Percentiles rank a stretch among this genome's conserved stretches.
Conservation (phyloP, 805 yeast genomes). For the Tetrapisispora nanseiensis region DNA sequence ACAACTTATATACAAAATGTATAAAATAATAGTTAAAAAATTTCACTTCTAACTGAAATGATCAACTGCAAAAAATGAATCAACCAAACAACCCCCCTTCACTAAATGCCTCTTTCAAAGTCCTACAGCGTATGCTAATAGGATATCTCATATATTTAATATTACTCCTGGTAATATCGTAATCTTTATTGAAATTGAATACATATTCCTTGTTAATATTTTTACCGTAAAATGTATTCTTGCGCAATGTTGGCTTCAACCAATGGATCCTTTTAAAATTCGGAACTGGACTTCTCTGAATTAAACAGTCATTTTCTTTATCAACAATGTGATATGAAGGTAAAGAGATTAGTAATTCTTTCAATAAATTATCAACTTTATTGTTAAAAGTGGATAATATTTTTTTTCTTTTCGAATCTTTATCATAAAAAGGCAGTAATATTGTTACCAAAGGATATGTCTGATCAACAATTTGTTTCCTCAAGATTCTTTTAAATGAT, state of each 20-base stretch:
- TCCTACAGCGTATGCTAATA: conserved; percentile 14
- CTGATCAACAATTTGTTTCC: conserved; percentile 15
- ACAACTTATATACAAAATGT: too few species aligned
- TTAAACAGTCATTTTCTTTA: conserved; percentile 21
- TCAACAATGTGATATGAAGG: conserved; percentile 20
- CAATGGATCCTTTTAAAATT: conserved; percentile 28
- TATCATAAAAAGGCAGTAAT: conserved; percentile 9
- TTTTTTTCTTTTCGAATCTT: conserved; percentile 9
- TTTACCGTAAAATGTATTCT: conserved; percentile 16
- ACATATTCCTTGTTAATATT: conserved; percentile 18
- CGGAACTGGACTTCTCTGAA: conserved; percentile 19
- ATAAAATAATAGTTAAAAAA: too few species aligned
- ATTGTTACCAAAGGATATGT: conserved; percentile 19
- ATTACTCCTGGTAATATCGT: conserved; percentile 20
- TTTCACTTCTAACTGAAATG: too few species aligned
- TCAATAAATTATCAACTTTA: conserved; percentile 9
- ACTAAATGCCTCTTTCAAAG: conserved; percentile 21
- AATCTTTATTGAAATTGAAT: conserved; percentile 10
- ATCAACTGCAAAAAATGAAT: too few species aligned
- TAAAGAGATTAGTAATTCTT: conserved; percentile 12
- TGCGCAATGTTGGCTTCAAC: conserved; percentile 24
- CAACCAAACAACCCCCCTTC: conserved; percentile 7
- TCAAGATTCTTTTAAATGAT: conserved; percentile 13
- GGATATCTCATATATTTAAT: conserved; percentile 23
- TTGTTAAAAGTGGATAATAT: conserved; percentile 12